Evolutionary conservation across 768 basidiomycete species (phyloP).

Genomic region (Suillus paluster): DNA sequence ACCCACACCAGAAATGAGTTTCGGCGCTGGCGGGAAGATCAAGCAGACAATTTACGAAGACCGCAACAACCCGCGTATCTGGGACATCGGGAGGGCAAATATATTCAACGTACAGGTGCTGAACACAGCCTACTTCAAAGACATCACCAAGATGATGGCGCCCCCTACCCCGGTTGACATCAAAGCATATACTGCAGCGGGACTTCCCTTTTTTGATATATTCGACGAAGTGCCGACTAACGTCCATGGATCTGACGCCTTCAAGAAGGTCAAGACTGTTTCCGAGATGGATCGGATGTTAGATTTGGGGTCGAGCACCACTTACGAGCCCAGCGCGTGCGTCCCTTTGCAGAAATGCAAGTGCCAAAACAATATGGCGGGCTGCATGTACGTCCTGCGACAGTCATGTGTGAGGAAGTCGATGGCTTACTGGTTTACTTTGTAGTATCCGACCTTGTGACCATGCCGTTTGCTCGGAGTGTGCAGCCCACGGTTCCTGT

Average conservation of each 20-base stretch:
- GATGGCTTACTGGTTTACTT: background rate
- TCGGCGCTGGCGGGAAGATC: background rate
- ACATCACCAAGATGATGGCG: slow-evolving; percentile 3
- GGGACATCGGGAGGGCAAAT: background rate
- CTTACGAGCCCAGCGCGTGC: background rate
- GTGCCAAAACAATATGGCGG: background rate
- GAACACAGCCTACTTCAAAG: background rate
- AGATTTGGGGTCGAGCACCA: too few relatives aligned
- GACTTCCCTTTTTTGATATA: slow-evolving; percentile 1
- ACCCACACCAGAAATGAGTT: background rate
- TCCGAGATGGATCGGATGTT: background rate
- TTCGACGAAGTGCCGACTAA: background rate
- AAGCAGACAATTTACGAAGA: background rate
- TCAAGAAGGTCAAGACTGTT: background rate
- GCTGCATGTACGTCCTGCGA: background rate
- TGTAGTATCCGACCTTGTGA: slow-evolving; percentile 1
- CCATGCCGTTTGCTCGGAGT: background rate
- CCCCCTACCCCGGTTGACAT: slow-evolving; percentile 1
- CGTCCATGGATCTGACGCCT: background rate
- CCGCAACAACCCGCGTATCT: background rate
- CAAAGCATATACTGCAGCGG: background rate
- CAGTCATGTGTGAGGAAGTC: too few relatives aligned
- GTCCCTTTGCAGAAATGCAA: background rate
- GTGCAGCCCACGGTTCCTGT: background rate
- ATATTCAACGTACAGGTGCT: slow-evolving; percentile 1